Conservation (phyloP, 192 early-diverging fungal species). For the Coemansia sp. region DNA sequence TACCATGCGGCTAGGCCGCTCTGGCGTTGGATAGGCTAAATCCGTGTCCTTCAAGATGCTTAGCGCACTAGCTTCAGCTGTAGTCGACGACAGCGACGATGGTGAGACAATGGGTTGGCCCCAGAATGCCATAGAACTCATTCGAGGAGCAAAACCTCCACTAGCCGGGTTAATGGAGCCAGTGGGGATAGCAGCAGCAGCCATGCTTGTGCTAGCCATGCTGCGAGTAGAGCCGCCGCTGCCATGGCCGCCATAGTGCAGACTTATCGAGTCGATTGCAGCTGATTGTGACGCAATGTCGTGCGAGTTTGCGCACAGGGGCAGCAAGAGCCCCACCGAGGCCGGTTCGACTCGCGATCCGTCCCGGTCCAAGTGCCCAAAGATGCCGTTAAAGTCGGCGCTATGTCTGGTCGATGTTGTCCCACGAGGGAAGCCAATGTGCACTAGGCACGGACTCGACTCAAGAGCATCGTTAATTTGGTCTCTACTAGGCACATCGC, state of each 20-base stretch:
- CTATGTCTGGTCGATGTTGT: constrained; percentile 17
- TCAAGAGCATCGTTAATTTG: neutral
- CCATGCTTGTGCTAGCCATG: neutral
- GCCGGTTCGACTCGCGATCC: constrained; percentile 7
- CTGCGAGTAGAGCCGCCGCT: neutral
- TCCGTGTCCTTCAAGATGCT: constrained; percentile 54
- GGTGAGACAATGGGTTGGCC: constrained; percentile 3
- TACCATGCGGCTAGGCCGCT: constrained; percentile 4
- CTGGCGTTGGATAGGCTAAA: constrained; percentile 47
- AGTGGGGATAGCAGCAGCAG: neutral
- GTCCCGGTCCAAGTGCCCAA: constrained; percentile 15
- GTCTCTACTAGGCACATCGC: neutral
- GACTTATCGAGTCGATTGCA: constrained; percentile 9
- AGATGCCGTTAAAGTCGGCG: constrained; percentile 28
- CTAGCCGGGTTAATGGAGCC: neutral
- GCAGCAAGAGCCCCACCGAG: neutral
- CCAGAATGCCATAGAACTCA: constrained; percentile 15
- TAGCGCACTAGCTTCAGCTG: constrained; percentile 48
- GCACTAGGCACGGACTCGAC: neutral
- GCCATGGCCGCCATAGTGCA: constrained; percentile 7
- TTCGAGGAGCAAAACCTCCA: neutral
- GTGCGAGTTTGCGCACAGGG: neutral
- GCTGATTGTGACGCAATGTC: constrained; percentile 4
- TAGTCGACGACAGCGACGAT: constrained; percentile 28
- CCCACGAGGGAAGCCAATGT: neutral